Percentiles rank a stretch among this genome's conserved stretches.
Evolutionary conservation across 2,329 filamentous ascomycete species (phyloP).

Genomic region (Esteya vermicola): DNA sequence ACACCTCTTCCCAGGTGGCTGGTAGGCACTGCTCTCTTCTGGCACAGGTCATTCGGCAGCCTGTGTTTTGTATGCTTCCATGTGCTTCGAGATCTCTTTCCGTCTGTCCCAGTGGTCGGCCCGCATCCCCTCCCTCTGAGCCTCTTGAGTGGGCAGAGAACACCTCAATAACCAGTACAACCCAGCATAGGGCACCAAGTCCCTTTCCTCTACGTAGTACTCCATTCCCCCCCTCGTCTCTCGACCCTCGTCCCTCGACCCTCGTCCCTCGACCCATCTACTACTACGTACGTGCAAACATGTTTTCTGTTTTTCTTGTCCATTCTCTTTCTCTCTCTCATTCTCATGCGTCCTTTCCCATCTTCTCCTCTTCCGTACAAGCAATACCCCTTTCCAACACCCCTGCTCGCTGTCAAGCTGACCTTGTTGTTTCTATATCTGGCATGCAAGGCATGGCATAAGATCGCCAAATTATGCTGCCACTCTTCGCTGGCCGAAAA

Average conservation of each 20-base stretch:
- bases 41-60: background rate
- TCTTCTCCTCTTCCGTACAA: background rate
- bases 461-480: conserved; percentile 46
- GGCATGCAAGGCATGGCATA: conserved; percentile 38
- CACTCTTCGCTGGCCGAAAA: conserved; percentile 30
- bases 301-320: background rate
- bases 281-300: no score
- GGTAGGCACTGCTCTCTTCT: background rate
- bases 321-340: background rate
- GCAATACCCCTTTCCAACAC: no score
- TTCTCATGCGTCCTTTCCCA: background rate
- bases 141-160: no score
- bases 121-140: no score
- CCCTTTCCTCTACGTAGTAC: no score
- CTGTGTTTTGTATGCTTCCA: background rate
- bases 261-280: no score
- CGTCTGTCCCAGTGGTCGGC: background rate
- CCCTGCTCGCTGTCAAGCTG: conserved; percentile 12
- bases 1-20: no score
- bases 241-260: no score
- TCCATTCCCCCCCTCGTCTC: no score
- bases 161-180: background rate
- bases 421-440: conserved; percentile 33
- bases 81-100: background rate
- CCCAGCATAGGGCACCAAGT: no score